phyloP scores from a whole-genome alignment of 2,329 filamentous ascomycete species.

The Curvularia eragrostidis region DNA sequence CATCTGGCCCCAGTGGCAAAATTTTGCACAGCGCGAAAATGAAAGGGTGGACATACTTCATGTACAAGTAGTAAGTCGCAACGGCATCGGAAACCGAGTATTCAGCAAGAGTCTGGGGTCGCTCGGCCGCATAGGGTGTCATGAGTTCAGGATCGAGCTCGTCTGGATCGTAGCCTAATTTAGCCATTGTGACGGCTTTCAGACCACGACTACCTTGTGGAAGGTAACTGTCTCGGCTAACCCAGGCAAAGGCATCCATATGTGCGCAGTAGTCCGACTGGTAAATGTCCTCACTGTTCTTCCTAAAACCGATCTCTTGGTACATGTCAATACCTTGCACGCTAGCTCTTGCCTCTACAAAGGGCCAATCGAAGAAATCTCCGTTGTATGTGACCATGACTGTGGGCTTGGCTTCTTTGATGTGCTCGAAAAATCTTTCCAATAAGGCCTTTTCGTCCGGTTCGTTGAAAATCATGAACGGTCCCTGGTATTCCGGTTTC shows the following conservation, averaged over 20 bases:
- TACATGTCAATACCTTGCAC: conserved; percentile 99
- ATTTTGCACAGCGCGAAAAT: conserved; percentile 99
- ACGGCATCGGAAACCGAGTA: conserved; percentile 99
- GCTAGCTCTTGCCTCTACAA: conserved; percentile 91
- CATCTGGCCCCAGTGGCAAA: conserved; percentile 88
- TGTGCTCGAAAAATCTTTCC: conserved; percentile 92
- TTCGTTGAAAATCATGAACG: conserved; percentile 98
- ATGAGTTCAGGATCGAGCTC: conserved; percentile 97
- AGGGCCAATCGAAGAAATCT: conserved; percentile 99
- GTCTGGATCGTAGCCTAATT: conserved; percentile 97
- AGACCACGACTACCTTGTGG: conserved; percentile 96
- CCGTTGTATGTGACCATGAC: conserved; percentile 99
- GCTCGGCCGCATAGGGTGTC: conserved; percentile 85
- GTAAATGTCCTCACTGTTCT: conserved; percentile 94
- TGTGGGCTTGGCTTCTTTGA: conserved; percentile 92
- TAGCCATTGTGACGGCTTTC: conserved; percentile 97
- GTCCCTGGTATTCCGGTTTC: conserved; percentile 91
- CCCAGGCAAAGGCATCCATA: conserved; percentile 99
- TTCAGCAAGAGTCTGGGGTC: conserved; percentile 91
- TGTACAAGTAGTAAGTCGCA: conserved; percentile 98
- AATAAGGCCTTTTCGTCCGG: conserved; percentile 86
- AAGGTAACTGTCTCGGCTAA: conserved; percentile 97
- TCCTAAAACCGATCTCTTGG: conserved; percentile 94
- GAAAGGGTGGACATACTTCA: conserved; percentile 99
- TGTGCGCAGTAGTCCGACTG: conserved; percentile 95